Conservation (phyloP, 2,329 filamentous ascomycete species). For the Alternaria metachromatica region DNA sequence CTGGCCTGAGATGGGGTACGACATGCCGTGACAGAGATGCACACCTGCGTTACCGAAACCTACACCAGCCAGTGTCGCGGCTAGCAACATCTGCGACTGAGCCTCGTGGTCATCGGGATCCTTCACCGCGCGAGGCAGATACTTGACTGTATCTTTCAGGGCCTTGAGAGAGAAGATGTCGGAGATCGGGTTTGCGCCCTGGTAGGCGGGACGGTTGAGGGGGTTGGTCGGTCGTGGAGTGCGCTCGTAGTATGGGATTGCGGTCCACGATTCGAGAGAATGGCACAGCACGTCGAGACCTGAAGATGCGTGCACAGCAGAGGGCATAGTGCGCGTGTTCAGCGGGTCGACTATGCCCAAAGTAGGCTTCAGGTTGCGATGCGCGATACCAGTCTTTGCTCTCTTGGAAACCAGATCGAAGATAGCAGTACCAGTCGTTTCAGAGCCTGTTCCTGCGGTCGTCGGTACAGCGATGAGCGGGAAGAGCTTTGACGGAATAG, state of each 20-base stretch:
- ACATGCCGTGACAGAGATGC: conserved; percentile 91
- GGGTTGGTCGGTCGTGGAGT: conserved; percentile 86
- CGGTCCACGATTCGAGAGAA: conserved; percentile 94
- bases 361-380: conserved; percentile 93
- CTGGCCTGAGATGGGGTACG: conserved; percentile 94
- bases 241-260: conserved; percentile 90
- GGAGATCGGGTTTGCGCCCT: conserved; percentile 96
- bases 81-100: conserved; percentile 93
- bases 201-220: conserved; percentile 89
- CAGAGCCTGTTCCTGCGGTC: conserved; percentile 85
- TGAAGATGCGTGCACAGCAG: conserved; percentile 88
- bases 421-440: conserved; percentile 97
- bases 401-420: conserved; percentile 91
- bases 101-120: conserved; percentile 93
- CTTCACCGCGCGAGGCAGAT: conserved; percentile 83
- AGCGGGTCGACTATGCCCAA: conserved; percentile 85
- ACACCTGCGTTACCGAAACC: conserved; percentile 98
- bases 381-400: conserved; percentile 94
- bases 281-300: conserved; percentile 96
- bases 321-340: conserved; percentile 95
- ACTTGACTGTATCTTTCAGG: conserved; percentile 83
- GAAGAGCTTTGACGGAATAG: conserved; percentile 72
- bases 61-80: conserved; percentile 90
- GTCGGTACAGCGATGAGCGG: conserved; percentile 85
- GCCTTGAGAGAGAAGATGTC: conserved; percentile 95